Base-by-base conservation (phyloP, 495 filamentous ascomycete genomes). In the Podospora pseudopauciseta region DNA sequence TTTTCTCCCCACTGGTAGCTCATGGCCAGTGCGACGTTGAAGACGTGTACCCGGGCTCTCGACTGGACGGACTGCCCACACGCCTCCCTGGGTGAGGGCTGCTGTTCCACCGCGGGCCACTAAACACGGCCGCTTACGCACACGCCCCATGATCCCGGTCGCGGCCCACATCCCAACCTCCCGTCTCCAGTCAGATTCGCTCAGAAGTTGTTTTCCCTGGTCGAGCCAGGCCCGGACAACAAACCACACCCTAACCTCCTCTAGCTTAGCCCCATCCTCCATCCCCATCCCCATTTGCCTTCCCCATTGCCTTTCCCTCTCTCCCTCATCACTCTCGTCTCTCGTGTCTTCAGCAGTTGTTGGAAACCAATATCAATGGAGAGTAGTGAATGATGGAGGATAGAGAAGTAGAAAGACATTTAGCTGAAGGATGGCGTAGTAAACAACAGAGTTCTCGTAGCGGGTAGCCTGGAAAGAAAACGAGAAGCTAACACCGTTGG, bases 141-240 rank as follows among this genome's bases (percentile, higher is more conserved):
- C 71, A 71, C 73, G 26, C 73, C 70, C 70, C 34, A 53, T 56
- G 65, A 53, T 39, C 54, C 67, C 58, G 64, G 19, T 55, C 67
- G 65, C 63, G 58, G 69, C 32, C 66, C 64, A 60, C 57, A 64
- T 68, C 74, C 74, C 74, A 76, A 69, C 74, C 74, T 71, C 74
- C 55, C 55, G 54, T 26, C 18, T 72, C 68, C 68, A 69, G 62
- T 68, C 66, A 72, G 66, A 66, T 63, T 70, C 63, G 64, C 65
- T 70, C 70, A 65, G 30, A 65, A 53, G 64, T 68, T 67, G 53
- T 67, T 74, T 49, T 71, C 67, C 70, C 64, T 68, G 72, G 71
- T 67, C 30, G 27, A 70, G 68, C 68, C 66, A 74, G 70, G 69
- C 62, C 70, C 62, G 72, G 65, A 70, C 71, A 76, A 64, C 69